Evolutionary conservation across 2,329 filamentous ascomycete genomes (phyloP).

Genomic region (Aspergillus sojae): DNA sequence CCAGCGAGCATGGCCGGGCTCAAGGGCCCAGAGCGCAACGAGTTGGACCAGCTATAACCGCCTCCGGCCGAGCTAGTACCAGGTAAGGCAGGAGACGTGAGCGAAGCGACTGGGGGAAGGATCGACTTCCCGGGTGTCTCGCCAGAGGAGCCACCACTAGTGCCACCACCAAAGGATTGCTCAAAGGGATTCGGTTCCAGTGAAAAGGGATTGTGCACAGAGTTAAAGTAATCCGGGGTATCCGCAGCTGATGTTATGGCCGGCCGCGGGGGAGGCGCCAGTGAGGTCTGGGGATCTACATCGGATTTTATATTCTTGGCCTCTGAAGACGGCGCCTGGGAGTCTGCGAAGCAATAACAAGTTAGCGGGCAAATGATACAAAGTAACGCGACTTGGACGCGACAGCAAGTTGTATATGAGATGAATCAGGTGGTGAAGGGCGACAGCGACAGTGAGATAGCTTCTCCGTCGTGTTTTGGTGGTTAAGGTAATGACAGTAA

Average conservation of each 20-base stretch:
- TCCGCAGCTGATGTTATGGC: slow-evolving; percentile 55
- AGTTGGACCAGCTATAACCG: slow-evolving; percentile 78
- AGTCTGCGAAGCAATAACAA: slow-evolving; percentile 25
- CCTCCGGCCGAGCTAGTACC: slow-evolving; percentile 71
- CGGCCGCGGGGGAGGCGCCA: slow-evolving; percentile 70
- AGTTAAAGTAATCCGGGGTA: slow-evolving; percentile 71
- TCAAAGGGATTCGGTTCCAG: slow-evolving; percentile 95
- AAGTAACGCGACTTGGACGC: slow-evolving; percentile 1
- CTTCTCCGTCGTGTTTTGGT: slow-evolving; percentile 20
- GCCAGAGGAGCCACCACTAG: slow-evolving; percentile 47
- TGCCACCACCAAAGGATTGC: slow-evolving; percentile 72
- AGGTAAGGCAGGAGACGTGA: slow-evolving; percentile 87
- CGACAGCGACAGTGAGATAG: slow-evolving; percentile 18
- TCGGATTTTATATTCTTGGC: slow-evolving; percentile 43
- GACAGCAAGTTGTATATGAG: not conserved
- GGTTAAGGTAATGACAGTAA: not conserved
- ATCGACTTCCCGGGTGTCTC: slow-evolving; percentile 83
- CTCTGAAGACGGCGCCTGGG: slow-evolving; percentile 36
- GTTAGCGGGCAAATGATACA: slow-evolving; percentile 23
- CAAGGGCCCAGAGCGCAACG: slow-evolving; percentile 85
- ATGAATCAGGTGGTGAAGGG: slow-evolving; percentile 18
- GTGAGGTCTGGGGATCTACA: slow-evolving; percentile 64
- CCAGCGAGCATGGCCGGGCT: slow-evolving; percentile 97
- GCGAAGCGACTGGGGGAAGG: slow-evolving; percentile 82
- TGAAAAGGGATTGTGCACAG: slow-evolving; percentile 56